A percentile compares a stretch with the other conserved stretches of the same genome.
Conservation (phyloP, 352 stramenopile species). For the Phytophthora lateralis region DNA sequence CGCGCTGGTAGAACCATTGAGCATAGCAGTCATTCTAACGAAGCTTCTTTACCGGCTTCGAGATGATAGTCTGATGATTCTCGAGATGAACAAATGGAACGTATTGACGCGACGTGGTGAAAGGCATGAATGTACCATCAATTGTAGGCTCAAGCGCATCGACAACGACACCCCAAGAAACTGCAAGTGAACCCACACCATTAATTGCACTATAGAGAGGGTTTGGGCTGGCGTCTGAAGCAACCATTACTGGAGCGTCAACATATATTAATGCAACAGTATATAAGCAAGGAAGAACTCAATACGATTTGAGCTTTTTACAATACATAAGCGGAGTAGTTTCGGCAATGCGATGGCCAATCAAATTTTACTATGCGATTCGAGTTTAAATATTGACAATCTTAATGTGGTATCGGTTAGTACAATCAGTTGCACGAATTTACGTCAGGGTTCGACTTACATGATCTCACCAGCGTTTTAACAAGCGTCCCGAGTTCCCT, state of each 20-base stretch:
- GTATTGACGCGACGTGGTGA: too few relatives aligned
- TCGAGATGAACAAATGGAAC: too few relatives aligned
- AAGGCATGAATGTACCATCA: slow-evolving; percentile 1
- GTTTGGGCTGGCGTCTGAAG: too few relatives aligned
- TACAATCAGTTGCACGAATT: too few relatives aligned
- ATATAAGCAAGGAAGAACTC: background rate
- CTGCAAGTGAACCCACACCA: too few relatives aligned
- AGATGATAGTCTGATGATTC: too few relatives aligned
- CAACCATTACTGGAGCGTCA: background rate
- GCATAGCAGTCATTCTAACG: slow-evolving; percentile 2
- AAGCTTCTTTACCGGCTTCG: slow-evolving; percentile 6
- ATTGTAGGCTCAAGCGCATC: too few relatives aligned
- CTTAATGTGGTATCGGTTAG: background rate
- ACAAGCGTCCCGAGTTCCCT: too few relatives aligned
- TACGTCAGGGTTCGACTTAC: too few relatives aligned
- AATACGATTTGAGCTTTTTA: background rate
- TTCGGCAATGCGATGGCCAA: background rate
- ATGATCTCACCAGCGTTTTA: too few relatives aligned
- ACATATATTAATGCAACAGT: background rate
- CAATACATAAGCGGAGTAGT: background rate
- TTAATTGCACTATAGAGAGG: too few relatives aligned
- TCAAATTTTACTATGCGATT: background rate
- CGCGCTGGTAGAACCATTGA: slow-evolving; percentile 1
- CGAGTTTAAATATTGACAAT: background rate
- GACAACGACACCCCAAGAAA: too few relatives aligned